Percentiles rank a stretch among this genome's conserved stretches.
These are phyloP conservation scores for Hydnomerulius pinastri DNA, from an alignment of 768 basidiomycete species.

Conservation along the genomic window DNA sequence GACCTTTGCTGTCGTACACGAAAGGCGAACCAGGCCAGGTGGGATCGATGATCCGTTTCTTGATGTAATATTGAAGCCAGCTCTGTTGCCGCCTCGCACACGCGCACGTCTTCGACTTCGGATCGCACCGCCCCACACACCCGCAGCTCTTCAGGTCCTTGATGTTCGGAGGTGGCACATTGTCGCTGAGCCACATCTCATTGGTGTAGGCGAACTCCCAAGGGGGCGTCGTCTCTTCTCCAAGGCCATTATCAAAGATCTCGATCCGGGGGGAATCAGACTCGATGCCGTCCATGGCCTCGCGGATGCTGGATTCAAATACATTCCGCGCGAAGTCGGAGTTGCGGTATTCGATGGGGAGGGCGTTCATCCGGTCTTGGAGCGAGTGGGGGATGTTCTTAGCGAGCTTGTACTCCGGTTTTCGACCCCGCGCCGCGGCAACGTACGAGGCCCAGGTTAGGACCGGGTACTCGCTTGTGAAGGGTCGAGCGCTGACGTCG, in stretches of 20 bases:
- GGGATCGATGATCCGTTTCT: conserved; percentile 19
- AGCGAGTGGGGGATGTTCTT: conserved; percentile 61
- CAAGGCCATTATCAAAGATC: conserved; percentile 64
- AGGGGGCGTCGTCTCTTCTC: conserved; percentile 67
- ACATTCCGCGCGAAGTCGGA: conserved; percentile 49
- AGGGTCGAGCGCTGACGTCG: background rate
- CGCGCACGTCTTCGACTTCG: conserved; percentile 68
- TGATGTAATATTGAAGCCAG: conserved; percentile 30
- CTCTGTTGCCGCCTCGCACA: conserved; percentile 62
- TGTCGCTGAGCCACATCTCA: conserved; percentile 70
- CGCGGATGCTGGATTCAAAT: conserved; percentile 65
- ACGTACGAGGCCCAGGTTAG: conserved; percentile 26
- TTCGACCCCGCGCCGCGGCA: conserved; percentile 13
- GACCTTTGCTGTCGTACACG: conserved; percentile 64
- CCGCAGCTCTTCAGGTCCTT: conserved; percentile 63
- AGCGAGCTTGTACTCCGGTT: conserved; percentile 33
- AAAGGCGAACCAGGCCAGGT: conserved; percentile 55
- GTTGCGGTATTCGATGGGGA: conserved; percentile 41
- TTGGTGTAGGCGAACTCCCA: conserved; percentile 93
- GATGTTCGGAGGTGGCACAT: conserved; percentile 66
- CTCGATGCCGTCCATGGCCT: conserved; percentile 68
- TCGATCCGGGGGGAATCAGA: conserved; percentile 66
- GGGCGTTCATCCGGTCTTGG: conserved; percentile 66
- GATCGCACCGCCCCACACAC: conserved; percentile 76
- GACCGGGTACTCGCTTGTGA: conserved; percentile 10